A percentile compares a stretch with the other conserved stretches of the same genome.
phyloP scores from a whole-genome alignment of 208 protist genomes.

The Trypanosoma scelopori region DNA sequence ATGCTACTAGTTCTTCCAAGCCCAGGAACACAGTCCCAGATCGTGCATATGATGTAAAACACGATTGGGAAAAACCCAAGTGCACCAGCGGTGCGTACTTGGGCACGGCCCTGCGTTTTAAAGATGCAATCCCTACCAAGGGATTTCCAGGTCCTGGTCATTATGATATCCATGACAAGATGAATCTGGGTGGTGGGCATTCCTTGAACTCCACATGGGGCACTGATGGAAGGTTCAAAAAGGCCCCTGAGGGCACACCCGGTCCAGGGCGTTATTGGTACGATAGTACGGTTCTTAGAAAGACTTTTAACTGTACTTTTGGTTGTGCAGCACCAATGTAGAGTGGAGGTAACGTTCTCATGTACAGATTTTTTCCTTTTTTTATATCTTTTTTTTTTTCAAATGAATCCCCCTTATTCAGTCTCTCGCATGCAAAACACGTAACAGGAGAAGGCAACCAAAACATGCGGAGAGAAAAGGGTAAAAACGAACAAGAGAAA shows the following conservation, averaged over 20 bases:
- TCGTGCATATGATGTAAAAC: constrained; percentile 60
- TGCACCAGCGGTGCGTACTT: constrained; percentile 49
- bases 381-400: constrained; percentile 3
- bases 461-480: no score
- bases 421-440: no score
- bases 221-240: constrained; percentile 64
- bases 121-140: not conserved
- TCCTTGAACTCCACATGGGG: constrained; percentile 49
- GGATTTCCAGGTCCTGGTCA: constrained; percentile 43
- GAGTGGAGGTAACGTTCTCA: not conserved
- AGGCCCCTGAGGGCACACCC: constrained; percentile 15
- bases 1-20: constrained; percentile 31
- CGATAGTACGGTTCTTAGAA: constrained; percentile 75
- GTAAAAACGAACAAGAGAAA: no score
- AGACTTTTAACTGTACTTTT: constrained; percentile 81
- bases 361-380: constrained; percentile 8
- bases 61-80: constrained; percentile 70
- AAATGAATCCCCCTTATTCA: no score
- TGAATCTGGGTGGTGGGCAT: not conserved
- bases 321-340: constrained; percentile 33
- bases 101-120: constrained; percentile 39
- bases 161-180: constrained; percentile 33
- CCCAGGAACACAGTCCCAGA: constrained; percentile 23
- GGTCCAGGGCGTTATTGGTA: constrained; percentile 67
- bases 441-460: no score